A percentile compares a stretch with the other conserved stretches of the same genome.
Conservation (phyloP, 371 early-diverging fungal genomes). For the Chytridium lagenaria region DNA sequence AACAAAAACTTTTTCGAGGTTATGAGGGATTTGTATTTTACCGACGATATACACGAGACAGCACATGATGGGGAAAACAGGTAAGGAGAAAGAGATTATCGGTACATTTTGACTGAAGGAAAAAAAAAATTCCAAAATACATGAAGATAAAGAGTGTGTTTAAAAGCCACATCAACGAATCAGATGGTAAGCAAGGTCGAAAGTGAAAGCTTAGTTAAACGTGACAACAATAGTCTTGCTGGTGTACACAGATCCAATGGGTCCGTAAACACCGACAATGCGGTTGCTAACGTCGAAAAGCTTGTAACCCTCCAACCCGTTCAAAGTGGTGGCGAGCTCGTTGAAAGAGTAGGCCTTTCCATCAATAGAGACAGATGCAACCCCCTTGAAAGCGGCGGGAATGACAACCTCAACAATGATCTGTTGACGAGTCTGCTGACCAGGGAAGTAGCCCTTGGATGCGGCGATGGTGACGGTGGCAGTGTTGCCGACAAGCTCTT, state of each 20-base stretch:
- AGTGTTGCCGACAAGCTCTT: background rate
- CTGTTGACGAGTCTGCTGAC: background rate
- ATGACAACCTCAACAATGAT: slow-evolving; percentile 29
- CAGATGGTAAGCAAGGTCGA: too few relatives aligned
- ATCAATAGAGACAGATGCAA: slow-evolving; percentile 25
- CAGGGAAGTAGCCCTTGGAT: slow-evolving; percentile 19
- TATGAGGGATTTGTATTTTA: too few relatives aligned
- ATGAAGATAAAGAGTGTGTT: too few relatives aligned
- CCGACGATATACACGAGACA: too few relatives aligned
- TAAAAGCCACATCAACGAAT: too few relatives aligned
- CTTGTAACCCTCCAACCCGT: slow-evolving; percentile 3
- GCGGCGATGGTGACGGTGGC: slow-evolving; percentile 21
- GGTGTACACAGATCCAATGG: slow-evolving; percentile 1
- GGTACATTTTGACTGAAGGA: too few relatives aligned
- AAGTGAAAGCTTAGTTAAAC: slow-evolving; percentile 17
- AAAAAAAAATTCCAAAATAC: too few relatives aligned
- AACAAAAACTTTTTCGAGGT: too few relatives aligned
- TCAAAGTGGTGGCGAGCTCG: background rate
- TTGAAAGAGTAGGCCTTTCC: background rate
- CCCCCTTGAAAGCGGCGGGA: slow-evolving; percentile 12
- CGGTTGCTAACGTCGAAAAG: slow-evolving; percentile 1
- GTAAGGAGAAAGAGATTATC: too few relatives aligned
- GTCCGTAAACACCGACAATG: slow-evolving; percentile 9
- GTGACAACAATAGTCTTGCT: background rate
- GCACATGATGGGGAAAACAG: too few relatives aligned